phyloP scores from a whole-genome alignment of 2,329 filamentous ascomycete genomes.

The Sclerotinia spermophila region DNA sequence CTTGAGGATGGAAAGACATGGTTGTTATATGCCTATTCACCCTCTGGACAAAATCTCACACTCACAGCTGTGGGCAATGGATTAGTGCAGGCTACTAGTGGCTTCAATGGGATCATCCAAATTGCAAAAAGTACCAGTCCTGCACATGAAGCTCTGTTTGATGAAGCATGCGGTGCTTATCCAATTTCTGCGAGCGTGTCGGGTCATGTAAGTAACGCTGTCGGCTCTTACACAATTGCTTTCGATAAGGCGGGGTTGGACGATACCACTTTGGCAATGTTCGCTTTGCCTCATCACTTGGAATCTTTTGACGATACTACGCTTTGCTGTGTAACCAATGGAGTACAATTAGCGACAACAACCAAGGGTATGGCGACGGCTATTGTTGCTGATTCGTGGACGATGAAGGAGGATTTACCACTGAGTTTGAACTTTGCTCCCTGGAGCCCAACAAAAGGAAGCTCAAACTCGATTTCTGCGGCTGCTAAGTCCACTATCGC shows the following conservation, averaged over 20 bases:
- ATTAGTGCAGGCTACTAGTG: conserved; percentile 58
- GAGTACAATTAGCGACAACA: conserved; percentile 60
- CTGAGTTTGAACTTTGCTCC: conserved; percentile 72
- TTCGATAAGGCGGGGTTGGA: conserved; percentile 69
- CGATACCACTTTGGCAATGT: conserved; percentile 68
- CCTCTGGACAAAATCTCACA: conserved; percentile 56
- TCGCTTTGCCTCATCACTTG: conserved; percentile 81
- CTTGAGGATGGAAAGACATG: conserved; percentile 72
- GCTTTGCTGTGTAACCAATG: not conserved
- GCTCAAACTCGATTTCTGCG: conserved; percentile 46
- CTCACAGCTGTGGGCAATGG: conserved; percentile 65
- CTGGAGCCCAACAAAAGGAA: conserved; percentile 58
- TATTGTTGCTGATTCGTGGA: conserved; percentile 71
- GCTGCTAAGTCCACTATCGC: conserved; percentile 58
- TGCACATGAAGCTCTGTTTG: conserved; percentile 65
- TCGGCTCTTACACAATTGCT: conserved; percentile 68
- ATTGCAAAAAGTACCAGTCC: conserved; percentile 59
- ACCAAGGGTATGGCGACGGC: conserved; percentile 80
- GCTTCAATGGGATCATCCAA: conserved; percentile 77
- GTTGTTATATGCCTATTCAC: conserved; percentile 73
- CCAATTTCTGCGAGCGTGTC: conserved; percentile 60
- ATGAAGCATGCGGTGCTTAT: conserved; percentile 73
- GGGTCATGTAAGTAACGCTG: conserved; percentile 55
- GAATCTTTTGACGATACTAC: conserved; percentile 62
- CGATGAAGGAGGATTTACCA: conserved; percentile 72